Percentiles rank a stretch among this genome's conserved stretches.
Evolutionary conservation across 1,284 basidiomycete genomes (phyloP).

Genomic region (Heterobasidion parviporum): DNA sequence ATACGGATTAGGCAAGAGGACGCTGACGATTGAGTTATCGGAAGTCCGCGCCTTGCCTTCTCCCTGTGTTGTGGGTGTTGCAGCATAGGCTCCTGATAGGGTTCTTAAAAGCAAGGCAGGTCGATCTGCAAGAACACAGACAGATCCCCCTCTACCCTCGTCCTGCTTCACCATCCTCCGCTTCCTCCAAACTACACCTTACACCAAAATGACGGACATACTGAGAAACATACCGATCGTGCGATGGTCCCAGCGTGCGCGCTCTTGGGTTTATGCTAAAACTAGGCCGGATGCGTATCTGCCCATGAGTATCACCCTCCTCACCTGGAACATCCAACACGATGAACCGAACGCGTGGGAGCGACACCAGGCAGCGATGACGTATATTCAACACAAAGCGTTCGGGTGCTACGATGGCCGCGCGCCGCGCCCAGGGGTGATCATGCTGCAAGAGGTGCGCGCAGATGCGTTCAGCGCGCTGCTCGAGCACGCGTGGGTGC

Average conservation of each 20-base stretch:
- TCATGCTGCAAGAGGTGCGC: constrained; percentile 62
- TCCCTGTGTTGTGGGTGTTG: no score
- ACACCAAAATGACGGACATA: not conserved
- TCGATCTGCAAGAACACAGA: no score
- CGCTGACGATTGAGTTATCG: no score
- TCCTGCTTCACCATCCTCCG: no score
- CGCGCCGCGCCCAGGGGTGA: constrained; percentile 45
- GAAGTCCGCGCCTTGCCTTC: no score
- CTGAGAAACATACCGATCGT: not conserved
- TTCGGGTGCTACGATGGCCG: constrained; percentile 32
- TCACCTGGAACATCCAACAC: constrained; percentile 67
- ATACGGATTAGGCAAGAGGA: no score
- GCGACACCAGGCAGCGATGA: constrained; percentile 40
- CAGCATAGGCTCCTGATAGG: no score
- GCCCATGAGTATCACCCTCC: constrained; percentile 31
- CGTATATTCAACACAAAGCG: constrained; percentile 42
- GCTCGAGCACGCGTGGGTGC: constrained; percentile 51
- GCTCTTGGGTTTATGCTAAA: constrained; percentile 1
- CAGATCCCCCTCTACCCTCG: no score
- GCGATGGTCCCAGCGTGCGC: constrained; percentile 4
- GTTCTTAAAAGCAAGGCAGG: no score
- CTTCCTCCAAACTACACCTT: no score
- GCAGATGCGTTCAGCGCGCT: constrained; percentile 33
- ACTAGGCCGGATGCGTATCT: not conserved
- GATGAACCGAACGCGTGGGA: constrained; percentile 23